phyloP scores from a whole-genome alignment of 345 rosid species.

The Boechera retrofracta region DNA sequence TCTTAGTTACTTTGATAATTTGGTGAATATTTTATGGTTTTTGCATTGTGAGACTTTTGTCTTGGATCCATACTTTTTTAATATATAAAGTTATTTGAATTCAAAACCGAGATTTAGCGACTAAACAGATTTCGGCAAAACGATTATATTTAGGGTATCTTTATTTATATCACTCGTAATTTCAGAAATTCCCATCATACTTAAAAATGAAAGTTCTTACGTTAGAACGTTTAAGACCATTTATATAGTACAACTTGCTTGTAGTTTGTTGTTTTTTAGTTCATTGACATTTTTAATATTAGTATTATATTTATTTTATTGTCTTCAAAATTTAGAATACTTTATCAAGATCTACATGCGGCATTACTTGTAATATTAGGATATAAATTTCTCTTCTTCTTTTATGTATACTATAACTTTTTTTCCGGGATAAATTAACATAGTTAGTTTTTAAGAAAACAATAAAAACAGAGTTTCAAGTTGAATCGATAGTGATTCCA shows the following conservation, averaged over 20 bases:
- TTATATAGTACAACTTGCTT: neutral
- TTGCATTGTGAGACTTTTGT: neutral
- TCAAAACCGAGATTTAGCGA: neutral
- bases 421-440: neutral
- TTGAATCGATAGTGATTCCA: constrained; percentile 18
- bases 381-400: no score
- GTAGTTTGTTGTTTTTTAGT: constrained; percentile 10
- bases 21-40: neutral
- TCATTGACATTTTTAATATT: neutral
- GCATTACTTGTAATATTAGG: no score
- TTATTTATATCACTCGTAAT: neutral
- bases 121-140: neutral
- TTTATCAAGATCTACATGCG: neutral
- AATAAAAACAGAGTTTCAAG: neutral
- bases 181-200: neutral
- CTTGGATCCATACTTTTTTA: neutral
- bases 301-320: no score
- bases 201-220: neutral
- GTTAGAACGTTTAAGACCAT: neutral
- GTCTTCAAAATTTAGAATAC: neutral
- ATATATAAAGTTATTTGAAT: neutral
- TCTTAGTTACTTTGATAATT: constrained; percentile 22
- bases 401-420: neutral
- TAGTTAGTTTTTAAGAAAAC: neutral
- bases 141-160: neutral